Base-by-base conservation (phyloP, 164 flowering plant species). In the Saururus chinensis region DNA sequence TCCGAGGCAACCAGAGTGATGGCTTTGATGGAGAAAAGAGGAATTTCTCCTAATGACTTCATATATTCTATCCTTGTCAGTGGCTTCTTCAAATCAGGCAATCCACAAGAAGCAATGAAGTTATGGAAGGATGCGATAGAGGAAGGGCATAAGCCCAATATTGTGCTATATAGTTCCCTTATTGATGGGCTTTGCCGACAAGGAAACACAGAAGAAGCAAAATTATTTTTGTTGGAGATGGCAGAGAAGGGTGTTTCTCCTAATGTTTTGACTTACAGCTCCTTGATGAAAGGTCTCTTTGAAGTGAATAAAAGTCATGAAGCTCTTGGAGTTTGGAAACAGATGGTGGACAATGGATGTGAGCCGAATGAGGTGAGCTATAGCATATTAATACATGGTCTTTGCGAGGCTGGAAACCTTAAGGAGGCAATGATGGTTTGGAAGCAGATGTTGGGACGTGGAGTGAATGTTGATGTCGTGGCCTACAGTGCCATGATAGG, bases 31-130 rank as follows among this genome's bases (percentile, higher is more conserved):
- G 83, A 78, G 70, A 85, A 83, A 73, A 82, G 81, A 73, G 92
- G 96, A 13, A 64, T 58, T 51, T 64, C 0, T 21, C 76, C 78
- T 9, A 89, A 87, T 73, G 83, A 79, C 60, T 79, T 76, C 71
- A 61, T 84, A 53, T 89, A 89, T 62, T 89, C 98, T 10, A 22
- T 84, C 17, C 85, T 92, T 61, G 22, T 89, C 54, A 84, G 83
- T 73, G 96, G 96, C 40, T 76, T 91, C 65, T 91, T 87, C 60
- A 91, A 83, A 70, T 90, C 80, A 71, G 85, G 88, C 24, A 82
- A 78, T 60, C 59, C 77, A 10, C 74, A 80, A 56, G 81, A 80
- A 51, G 98, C 89, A 14, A 62, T 80, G 73, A 68, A 53, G 68
- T 45, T 92, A 64, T 91, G 93, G 92, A 64, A 73, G 58, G 73